These are phyloP conservation scores for Chloranthus sessilifolius DNA, from an alignment of 164 flowering plant genomes.

Conservation along the genomic window DNA sequence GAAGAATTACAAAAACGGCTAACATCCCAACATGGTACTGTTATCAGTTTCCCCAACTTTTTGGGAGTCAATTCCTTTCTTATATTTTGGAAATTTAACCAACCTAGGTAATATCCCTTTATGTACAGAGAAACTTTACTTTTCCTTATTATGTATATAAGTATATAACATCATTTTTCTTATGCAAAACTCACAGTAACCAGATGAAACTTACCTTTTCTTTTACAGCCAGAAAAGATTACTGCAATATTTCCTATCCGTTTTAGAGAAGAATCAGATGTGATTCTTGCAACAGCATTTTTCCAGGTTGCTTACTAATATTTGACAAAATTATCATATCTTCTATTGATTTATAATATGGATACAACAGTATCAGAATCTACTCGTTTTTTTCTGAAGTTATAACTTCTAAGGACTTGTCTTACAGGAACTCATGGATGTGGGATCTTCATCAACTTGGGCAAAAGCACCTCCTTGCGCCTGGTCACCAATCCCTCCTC, in stretches of 20 bases:
- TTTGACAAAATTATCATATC: background rate
- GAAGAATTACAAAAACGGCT: no score
- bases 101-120: no score
- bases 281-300: slow-evolving; percentile 70
- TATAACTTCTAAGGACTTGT: slow-evolving; percentile 1
- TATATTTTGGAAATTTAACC: no score
- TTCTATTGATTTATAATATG: slow-evolving; percentile 1
- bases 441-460: slow-evolving; percentile 45
- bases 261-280: slow-evolving; percentile 69
- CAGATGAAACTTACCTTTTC: background rate
- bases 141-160: no score
- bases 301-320: slow-evolving; percentile 50
- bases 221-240: slow-evolving; percentile 54
- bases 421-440: slow-evolving; percentile 68
- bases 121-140: no score
- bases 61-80: no score
- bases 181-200: no score
- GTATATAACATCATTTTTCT: no score
- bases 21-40: no score
- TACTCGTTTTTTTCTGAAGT: background rate
- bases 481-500: slow-evolving; percentile 94
- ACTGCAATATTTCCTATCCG: slow-evolving; percentile 75
- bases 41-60: no score
- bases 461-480: slow-evolving; percentile 66
- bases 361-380: background rate